Evolutionary conservation across 1,139 yeast genomes (phyloP).

Genomic region (Fermentozyma sake): DNA sequence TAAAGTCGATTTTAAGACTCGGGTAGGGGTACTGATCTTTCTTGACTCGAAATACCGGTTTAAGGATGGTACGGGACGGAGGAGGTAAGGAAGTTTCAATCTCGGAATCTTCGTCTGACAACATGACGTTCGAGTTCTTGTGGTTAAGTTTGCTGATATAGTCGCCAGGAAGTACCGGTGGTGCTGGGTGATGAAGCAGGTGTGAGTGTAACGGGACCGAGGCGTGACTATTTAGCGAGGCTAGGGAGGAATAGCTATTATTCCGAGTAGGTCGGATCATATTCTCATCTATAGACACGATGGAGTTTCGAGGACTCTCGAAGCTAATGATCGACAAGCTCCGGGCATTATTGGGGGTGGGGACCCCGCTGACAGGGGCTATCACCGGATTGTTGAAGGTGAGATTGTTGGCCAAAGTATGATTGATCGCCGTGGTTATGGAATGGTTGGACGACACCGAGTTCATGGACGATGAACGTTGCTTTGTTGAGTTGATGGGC

Average conservation of each 20-base stretch:
- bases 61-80: conserved; percentile 14
- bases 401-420: no score
- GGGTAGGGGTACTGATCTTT: conserved; percentile 8
- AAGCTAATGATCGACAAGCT: conserved; percentile 38
- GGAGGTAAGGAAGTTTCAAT: no score
- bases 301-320: conserved; percentile 41
- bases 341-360: conserved; percentile 18
- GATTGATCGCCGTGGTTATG: no score
- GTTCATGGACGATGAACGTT: no score
- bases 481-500: conserved; percentile 1
- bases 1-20: conserved; percentile 24
- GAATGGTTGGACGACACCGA: conserved; percentile 29
- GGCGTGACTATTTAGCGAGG: conserved; percentile 15
- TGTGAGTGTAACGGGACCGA: no score
- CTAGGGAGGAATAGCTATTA: conserved; percentile 30
- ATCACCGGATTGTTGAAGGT: conserved; percentile 8
- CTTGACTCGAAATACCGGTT: conserved; percentile 14
- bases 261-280: conserved; percentile 26
- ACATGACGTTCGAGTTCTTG: no score
- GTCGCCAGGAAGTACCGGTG: no score
- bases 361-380: no score
- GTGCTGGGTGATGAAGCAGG: no score
- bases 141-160: no score
- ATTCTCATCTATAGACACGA: conserved; percentile 37
- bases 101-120: no score